phyloP scores from a whole-genome alignment of 306 rosid species.

The Gynostemma pentaphyllum region DNA sequence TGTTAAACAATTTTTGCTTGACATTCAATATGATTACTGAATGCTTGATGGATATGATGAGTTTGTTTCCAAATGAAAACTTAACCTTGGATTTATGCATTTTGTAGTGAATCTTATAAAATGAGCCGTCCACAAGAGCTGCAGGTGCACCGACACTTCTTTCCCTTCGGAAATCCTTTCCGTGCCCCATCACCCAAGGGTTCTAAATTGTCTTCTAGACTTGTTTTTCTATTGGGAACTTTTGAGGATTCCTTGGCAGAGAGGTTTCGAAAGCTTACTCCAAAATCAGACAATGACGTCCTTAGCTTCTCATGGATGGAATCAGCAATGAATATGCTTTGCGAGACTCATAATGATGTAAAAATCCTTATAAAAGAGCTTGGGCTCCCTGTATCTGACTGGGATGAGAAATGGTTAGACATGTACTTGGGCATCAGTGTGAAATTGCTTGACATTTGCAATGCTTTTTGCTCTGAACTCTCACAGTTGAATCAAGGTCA shows the following conservation, averaged over 20 bases:
- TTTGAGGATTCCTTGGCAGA: conserved; percentile 60
- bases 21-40: neutral
- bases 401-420: conserved; percentile 90
- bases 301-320: conserved; percentile 83
- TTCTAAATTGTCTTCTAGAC: conserved; percentile 43
- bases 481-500: conserved; percentile 63
- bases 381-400: conserved; percentile 51
- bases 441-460: conserved; percentile 71
- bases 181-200: conserved; percentile 46
- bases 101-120: conserved; percentile 20
- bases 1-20: neutral
- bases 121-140: conserved; percentile 74
- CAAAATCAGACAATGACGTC: conserved; percentile 45
- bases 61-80: conserved; percentile 8
- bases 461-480: conserved; percentile 61
- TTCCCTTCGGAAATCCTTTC: conserved; percentile 75
- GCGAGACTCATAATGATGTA: conserved; percentile 47
- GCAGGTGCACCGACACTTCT: conserved; percentile 53
- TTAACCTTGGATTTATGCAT: conserved; percentile 5
- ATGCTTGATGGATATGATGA: neutral
- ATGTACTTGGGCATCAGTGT: conserved; percentile 68
- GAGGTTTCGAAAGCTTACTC: conserved; percentile 51
- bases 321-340: conserved; percentile 47
- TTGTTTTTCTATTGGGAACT: conserved; percentile 26
- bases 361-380: conserved; percentile 40